Conservation (phyloP, 2,329 filamentous ascomycete genomes). For the Cryoendolithus antarcticus region DNA sequence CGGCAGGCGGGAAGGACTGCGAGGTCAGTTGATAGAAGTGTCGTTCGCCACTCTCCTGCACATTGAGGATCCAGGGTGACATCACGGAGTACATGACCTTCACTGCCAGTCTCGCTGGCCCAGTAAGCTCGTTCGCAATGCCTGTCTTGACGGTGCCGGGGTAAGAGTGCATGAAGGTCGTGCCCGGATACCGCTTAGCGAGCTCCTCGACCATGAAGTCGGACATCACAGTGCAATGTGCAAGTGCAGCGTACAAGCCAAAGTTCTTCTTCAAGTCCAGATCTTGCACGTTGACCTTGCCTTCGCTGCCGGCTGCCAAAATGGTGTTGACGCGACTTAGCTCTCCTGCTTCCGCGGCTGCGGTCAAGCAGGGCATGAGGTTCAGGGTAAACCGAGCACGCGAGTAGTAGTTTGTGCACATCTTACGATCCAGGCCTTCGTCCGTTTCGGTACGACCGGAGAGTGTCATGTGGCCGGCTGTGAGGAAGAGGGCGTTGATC, state of each 20-base stretch:
- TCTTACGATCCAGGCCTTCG: constrained; percentile 44
- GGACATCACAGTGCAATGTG: constrained; percentile 36
- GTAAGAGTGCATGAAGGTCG: constrained; percentile 38
- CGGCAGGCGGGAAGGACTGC: constrained; percentile 20
- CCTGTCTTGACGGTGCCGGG: constrained; percentile 37
- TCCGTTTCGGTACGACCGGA: constrained; percentile 36
- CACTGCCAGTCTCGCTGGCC: constrained; percentile 20
- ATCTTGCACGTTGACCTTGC: constrained; percentile 34
- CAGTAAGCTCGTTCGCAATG: constrained; percentile 26
- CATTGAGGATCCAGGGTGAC: constrained; percentile 26
- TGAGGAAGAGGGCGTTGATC: constrained; percentile 45
- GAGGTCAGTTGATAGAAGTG: constrained; percentile 32
- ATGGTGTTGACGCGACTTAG: constrained; percentile 45
- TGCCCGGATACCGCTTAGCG: constrained; percentile 32
- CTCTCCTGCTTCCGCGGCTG: constrained; percentile 24
- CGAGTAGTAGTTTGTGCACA: constrained; percentile 43
- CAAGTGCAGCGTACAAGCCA: constrained; percentile 25
- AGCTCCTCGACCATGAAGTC: constrained; percentile 42
- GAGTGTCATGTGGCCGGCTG: constrained; percentile 35
- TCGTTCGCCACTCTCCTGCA: constrained; percentile 33
- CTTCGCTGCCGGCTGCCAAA: constrained; percentile 42
- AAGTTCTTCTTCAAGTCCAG: constrained; percentile 30
- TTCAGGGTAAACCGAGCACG: constrained; percentile 46
- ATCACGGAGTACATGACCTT: constrained; percentile 25
- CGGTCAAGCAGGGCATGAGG: constrained; percentile 42